Evolutionary conservation across 2,329 filamentous ascomycete genomes (phyloP).

Genomic region (Penicillium sp.): DNA sequence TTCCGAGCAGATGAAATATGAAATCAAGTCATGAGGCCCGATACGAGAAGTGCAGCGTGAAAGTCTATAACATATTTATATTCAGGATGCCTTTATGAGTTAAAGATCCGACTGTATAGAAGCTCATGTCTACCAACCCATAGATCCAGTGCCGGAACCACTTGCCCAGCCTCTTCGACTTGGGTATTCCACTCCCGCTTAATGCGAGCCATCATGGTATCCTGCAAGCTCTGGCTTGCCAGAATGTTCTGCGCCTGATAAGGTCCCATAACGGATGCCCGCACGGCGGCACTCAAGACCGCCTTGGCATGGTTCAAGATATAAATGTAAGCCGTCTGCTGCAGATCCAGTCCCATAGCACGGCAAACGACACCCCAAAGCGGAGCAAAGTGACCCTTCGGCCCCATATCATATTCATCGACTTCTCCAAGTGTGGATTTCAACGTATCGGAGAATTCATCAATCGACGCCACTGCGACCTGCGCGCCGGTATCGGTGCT

Average conservation of each 20-base stretch:
- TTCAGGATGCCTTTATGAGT: conserved; percentile 49
- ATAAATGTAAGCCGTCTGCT: conserved; percentile 61
- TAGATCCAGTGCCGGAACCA: conserved; percentile 62
- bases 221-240: conserved; percentile 53
- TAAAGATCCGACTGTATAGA: conserved; percentile 67
- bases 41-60: background rate
- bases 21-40: conserved; percentile 19
- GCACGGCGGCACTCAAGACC: conserved; percentile 61
- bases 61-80: background rate
- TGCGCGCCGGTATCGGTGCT: conserved; percentile 12
- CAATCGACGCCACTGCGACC: conserved; percentile 32
- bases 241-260: conserved; percentile 64
- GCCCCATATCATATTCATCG: conserved; percentile 32
- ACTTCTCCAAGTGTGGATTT: conserved; percentile 31
- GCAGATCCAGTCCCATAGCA: conserved; percentile 53
- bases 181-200: conserved; percentile 48
- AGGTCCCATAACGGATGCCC: conserved; percentile 64
- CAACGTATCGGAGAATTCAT: conserved; percentile 39
- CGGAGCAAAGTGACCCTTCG: conserved; percentile 59
- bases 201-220: conserved; percentile 52
- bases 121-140: conserved; percentile 67
- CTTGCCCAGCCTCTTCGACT: conserved; percentile 59
- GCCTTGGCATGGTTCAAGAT: conserved; percentile 65
- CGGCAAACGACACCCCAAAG: conserved; percentile 59
- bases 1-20: conserved; percentile 23